A percentile compares a stretch with the other conserved stretches of the same genome.
phyloP scores from a whole-genome alignment of 108 stramenopile genomes.

The Nitzschia sp. region DNA sequence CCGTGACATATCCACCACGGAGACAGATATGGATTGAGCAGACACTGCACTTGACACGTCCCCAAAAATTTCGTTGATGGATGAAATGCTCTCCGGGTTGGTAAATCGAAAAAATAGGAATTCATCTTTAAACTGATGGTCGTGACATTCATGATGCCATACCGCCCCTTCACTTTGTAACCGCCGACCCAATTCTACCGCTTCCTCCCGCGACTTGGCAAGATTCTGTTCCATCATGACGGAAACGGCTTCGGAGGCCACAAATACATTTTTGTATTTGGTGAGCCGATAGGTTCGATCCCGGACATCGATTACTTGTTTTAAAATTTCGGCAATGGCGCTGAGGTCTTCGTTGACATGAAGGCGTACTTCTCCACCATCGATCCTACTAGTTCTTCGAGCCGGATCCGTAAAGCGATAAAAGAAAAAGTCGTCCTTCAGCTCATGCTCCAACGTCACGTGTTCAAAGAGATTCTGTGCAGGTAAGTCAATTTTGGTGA shows the following conservation, averaged over 20 bases:
- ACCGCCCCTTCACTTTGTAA: slow-evolving; percentile 37
- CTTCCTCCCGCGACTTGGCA: slow-evolving; percentile 8
- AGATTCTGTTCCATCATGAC: not conserved
- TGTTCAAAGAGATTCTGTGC: slow-evolving; percentile 6
- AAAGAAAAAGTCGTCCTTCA: slow-evolving; percentile 52
- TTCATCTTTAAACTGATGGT: slow-evolving; percentile 54
- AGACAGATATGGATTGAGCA: not conserved
- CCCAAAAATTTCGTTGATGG: not conserved
- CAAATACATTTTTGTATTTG: slow-evolving; percentile 11
- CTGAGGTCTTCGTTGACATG: not conserved
- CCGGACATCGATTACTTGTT: not conserved
- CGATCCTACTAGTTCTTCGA: not conserved
- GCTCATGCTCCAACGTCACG: slow-evolving; percentile 19
- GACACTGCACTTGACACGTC: not conserved
- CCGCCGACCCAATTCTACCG: slow-evolving; percentile 19
- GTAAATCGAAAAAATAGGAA: slow-evolving; percentile 53
- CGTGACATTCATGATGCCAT: slow-evolving; percentile 41
- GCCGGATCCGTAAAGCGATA: slow-evolving; percentile 38
- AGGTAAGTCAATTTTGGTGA: no score
- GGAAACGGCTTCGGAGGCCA: slow-evolving; percentile 8
- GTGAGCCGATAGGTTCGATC: not conserved
- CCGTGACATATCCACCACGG: not conserved
- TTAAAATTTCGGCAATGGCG: not conserved
- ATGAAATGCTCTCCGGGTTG: no score
- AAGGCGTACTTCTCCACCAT: not conserved